Percentiles rank a stretch among this genome's conserved stretches.
These are phyloP conservation scores for Hypomyces perniciosus DNA, from an alignment of 2,329 filamentous ascomycete genomes.

Conservation along the genomic window DNA sequence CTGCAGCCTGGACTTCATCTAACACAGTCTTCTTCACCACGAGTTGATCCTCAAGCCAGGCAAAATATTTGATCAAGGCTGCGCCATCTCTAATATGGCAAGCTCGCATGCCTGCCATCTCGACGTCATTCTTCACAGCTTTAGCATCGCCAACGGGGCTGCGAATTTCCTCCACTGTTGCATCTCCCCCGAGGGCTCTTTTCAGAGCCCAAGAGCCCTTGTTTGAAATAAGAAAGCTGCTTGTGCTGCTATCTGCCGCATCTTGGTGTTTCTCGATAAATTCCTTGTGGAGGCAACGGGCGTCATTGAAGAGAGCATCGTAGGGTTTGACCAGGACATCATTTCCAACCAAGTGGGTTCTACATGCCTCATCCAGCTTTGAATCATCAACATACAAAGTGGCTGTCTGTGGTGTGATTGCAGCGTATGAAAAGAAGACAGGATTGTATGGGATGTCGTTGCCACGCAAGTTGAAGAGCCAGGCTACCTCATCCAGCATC, in stretches of 20 bases:
- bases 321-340: slow-evolving; percentile 77
- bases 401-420: slow-evolving; percentile 69
- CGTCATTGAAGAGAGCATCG: slow-evolving; percentile 70
- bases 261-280: slow-evolving; percentile 34
- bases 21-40: slow-evolving; percentile 64
- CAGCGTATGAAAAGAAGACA: slow-evolving; percentile 95
- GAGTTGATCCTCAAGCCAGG: slow-evolving; percentile 91
- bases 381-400: slow-evolving; percentile 78
- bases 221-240: slow-evolving; percentile 80
- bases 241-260: slow-evolving; percentile 26
- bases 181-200: slow-evolving; percentile 76
- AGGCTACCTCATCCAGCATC: slow-evolving; percentile 93
- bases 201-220: slow-evolving; percentile 91
- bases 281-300: slow-evolving; percentile 49
- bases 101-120: slow-evolving; percentile 85
- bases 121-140: slow-evolving; percentile 85
- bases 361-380: slow-evolving; percentile 66
- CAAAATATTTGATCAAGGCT: slow-evolving; percentile 86
- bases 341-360: slow-evolving; percentile 61
- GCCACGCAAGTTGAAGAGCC: slow-evolving; percentile 96
- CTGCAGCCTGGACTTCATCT: slow-evolving; percentile 86
- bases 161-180: slow-evolving; percentile 76
- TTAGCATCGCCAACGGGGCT: slow-evolving; percentile 89
- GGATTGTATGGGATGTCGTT: slow-evolving; percentile 97
- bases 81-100: slow-evolving; percentile 93